Percentiles rank a stretch among this genome's conserved stretches.
Evolutionary conservation across 139 green algal species (phyloP).

Genomic region (Volvox africanus): DNA sequence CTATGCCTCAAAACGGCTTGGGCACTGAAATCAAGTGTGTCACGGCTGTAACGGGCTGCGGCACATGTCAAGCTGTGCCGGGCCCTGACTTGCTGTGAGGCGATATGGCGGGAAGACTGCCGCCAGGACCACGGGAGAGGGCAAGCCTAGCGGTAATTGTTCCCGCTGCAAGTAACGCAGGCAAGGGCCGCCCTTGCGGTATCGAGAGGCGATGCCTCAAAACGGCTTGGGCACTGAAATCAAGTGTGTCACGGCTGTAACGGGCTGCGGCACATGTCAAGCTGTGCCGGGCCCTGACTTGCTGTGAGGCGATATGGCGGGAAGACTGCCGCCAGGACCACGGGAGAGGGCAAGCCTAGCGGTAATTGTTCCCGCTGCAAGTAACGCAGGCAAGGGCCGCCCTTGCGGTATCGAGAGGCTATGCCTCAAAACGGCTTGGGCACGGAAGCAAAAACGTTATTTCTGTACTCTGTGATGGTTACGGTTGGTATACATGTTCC

Average conservation of each 20-base stretch:
- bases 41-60: slow-evolving; percentile 11
- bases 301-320: slow-evolving; percentile 32
- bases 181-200: too few species aligned
- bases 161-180: neutral
- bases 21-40: neutral
- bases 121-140: slow-evolving; percentile 26
- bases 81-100: slow-evolving; percentile 19
- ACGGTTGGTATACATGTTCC: too few species aligned
- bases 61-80: neutral
- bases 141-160: slow-evolving; percentile 55
- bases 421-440: too few species aligned
- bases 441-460: too few species aligned
- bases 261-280: neutral
- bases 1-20: neutral
- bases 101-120: slow-evolving; percentile 58
- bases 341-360: neutral
- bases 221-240: too few species aligned
- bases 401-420: too few species aligned
- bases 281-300: slow-evolving; percentile 20
- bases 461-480: too few species aligned
- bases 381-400: too few species aligned
- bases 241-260: slow-evolving; percentile 29
- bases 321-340: slow-evolving; percentile 55
- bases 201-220: too few species aligned
- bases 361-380: slow-evolving; percentile 54